phyloP scores from a whole-genome alignment of 257 asterid species.

The Solanum sejunctum region DNA sequence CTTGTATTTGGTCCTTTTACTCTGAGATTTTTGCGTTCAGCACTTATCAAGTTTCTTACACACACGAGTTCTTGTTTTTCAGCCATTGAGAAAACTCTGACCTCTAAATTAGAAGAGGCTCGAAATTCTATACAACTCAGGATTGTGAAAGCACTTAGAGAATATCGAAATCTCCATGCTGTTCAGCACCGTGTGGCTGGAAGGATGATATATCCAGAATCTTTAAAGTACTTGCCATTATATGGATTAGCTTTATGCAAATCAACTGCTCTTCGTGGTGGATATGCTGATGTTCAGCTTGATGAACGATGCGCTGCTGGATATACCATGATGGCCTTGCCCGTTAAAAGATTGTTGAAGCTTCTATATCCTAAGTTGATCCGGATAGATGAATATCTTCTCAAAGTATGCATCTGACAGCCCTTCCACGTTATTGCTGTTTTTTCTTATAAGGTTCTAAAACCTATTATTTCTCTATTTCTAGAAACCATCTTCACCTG shows the following conservation, averaged over 20 bases:
- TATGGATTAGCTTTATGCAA: slow-evolving; percentile 65
- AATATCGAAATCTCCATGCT: slow-evolving; percentile 85
- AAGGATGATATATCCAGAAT: slow-evolving; percentile 87
- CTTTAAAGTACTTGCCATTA: slow-evolving; percentile 55
- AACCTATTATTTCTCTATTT: neutral
- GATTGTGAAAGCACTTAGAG: slow-evolving; percentile 84
- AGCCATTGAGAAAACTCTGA: slow-evolving; percentile 85
- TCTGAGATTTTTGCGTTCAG: neutral
- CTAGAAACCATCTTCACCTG: slow-evolving; percentile 30
- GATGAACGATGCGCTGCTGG: slow-evolving; percentile 77
- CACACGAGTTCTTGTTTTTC: slow-evolving; percentile 14
- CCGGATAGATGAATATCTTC: slow-evolving; percentile 54
- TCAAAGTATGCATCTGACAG: slow-evolving; percentile 26
- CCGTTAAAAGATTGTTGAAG: slow-evolving; percentile 56
- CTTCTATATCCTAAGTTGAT: slow-evolving; percentile 65
- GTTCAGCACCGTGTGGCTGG: slow-evolving; percentile 86
- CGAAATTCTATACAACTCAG: slow-evolving; percentile 60
- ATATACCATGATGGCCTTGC: slow-evolving; percentile 70
- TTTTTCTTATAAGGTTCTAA: slow-evolving; percentile 7
- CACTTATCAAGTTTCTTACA: neutral
- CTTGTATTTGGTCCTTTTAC: neutral
- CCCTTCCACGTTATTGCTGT: slow-evolving; percentile 3
- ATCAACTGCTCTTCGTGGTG: slow-evolving; percentile 84
- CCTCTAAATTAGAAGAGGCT: slow-evolving; percentile 90
- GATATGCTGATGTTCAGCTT: slow-evolving; percentile 67